Percentiles rank a stretch among this genome's conserved stretches.
Evolutionary conservation across 441 rosid genomes (phyloP).

Genomic region (Francoa sonchifolia): DNA sequence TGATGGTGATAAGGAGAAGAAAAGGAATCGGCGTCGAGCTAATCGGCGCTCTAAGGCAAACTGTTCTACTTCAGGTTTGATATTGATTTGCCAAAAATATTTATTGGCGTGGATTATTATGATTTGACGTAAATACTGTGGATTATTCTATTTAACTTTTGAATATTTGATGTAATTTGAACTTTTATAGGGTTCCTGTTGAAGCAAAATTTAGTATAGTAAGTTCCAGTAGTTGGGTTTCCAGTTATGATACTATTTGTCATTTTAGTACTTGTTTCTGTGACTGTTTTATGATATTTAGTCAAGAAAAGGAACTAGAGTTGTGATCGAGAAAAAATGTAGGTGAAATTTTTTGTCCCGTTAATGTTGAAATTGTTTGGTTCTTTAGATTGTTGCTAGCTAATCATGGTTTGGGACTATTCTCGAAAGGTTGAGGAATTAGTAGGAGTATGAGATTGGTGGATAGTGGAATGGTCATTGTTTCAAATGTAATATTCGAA

Average conservation of each 20-base stretch:
- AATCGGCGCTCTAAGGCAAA: constrained; percentile 55
- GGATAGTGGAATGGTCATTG: too few relatives aligned
- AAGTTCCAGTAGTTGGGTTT: too few relatives aligned
- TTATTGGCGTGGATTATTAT: background rate
- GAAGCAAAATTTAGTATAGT: too few relatives aligned
- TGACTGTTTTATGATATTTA: background rate
- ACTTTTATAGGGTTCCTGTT: too few relatives aligned
- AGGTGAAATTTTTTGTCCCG: background rate
- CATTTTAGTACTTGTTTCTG: background rate
- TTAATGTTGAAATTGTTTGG: background rate
- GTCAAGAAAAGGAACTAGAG: background rate
- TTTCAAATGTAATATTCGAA: too few relatives aligned
- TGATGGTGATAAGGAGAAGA: constrained; percentile 51
- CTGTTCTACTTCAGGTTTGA: constrained; percentile 27
- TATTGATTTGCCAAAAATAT: too few relatives aligned
- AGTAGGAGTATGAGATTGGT: too few relatives aligned
- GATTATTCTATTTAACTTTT: background rate
- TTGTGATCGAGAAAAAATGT: background rate
- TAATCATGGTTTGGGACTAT: background rate
- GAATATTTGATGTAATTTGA: background rate
- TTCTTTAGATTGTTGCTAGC: background rate
- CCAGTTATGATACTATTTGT: background rate
- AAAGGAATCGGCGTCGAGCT: constrained; percentile 52
- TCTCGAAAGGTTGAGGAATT: background rate
- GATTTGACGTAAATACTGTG: background rate